A percentile compares a stretch with the other conserved stretches of the same genome.
Conservation (phyloP, 2,329 filamentous ascomycete species). For the Scedosporium aurantiacum region DNA sequence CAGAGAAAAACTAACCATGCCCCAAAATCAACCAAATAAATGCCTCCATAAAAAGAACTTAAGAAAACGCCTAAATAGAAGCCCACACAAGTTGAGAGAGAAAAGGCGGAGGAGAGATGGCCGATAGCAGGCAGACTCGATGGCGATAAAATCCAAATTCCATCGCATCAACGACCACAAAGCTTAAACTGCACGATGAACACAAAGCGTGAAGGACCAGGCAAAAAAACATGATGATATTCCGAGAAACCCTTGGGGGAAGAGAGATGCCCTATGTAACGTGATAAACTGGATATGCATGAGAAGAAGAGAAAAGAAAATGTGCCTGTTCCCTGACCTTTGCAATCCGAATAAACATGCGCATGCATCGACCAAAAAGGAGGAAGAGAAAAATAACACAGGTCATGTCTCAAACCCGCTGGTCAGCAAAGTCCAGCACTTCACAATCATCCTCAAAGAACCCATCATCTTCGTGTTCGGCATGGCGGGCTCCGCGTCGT, state of each 20-base stretch:
- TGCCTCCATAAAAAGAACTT: neutral
- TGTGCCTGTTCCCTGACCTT: too few relatives aligned
- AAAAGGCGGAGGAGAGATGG: neutral
- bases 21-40: neutral
- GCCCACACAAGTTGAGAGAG: too few relatives aligned
- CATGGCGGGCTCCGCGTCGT: conserved; percentile 41
- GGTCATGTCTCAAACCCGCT: conserved; percentile 39
- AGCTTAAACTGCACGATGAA: too few relatives aligned
- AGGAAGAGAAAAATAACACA: neutral
- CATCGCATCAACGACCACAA: too few relatives aligned
- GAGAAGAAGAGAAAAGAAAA: neutral
- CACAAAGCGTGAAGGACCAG: too few relatives aligned
- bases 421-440: conserved; percentile 76
- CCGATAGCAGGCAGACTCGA: neutral
- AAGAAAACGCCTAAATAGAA: neutral
- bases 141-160: too few relatives aligned
- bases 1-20: neutral
- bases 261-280: too few relatives aligned
- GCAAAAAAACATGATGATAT: too few relatives aligned
- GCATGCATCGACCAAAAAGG: neutral
- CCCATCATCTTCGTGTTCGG: conserved; percentile 50
- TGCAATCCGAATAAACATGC: neutral
- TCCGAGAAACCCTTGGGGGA: too few relatives aligned
- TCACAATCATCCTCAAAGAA: conserved; percentile 93
- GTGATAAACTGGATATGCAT: neutral